Conservation (phyloP, 768 basidiomycete species). For the Fibroporia radiculosa region DNA sequence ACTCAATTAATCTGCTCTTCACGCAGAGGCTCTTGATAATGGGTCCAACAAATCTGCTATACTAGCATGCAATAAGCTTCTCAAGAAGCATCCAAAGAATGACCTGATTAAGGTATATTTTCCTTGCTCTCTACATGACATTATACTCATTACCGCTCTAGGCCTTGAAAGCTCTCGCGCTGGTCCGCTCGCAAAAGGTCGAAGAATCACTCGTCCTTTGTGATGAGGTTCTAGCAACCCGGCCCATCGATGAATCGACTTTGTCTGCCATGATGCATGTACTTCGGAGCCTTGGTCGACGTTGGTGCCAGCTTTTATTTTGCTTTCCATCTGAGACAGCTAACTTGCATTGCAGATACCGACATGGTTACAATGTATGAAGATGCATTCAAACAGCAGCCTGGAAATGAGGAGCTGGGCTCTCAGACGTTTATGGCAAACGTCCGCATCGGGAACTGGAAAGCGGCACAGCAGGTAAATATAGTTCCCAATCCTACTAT, state of each 20-base stretch:
- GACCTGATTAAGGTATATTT: conserved; percentile 55
- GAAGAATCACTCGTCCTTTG: conserved; percentile 75
- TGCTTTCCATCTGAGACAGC: background rate
- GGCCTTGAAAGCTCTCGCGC: conserved; percentile 80
- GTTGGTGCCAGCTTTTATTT: conserved; percentile 24
- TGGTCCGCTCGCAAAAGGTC: conserved; percentile 78
- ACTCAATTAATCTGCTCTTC: background rate
- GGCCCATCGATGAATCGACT: conserved; percentile 65
- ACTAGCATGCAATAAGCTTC: conserved; percentile 76
- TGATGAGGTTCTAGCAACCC: conserved; percentile 70
- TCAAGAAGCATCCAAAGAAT: conserved; percentile 79
- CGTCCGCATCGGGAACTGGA: conserved; percentile 75
- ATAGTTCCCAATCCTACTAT: too few relatives aligned
- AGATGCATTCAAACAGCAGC: conserved; percentile 76
- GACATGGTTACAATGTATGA: conserved; percentile 84
- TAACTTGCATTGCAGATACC: conserved; percentile 40
- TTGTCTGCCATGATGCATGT: conserved; percentile 82
- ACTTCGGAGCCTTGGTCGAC: conserved; percentile 67
- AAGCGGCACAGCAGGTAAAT: conserved; percentile 71
- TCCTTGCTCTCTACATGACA: background rate
- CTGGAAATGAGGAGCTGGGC: conserved; percentile 75
- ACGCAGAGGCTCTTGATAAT: conserved; percentile 74
- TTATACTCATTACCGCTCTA: too few relatives aligned
- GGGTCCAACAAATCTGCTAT: conserved; percentile 84
- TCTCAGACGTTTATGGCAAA: conserved; percentile 83